Percentiles rank a stretch among this genome's conserved stretches.
These are phyloP conservation scores for Microascus cirrosus DNA, from an alignment of 2,329 filamentous ascomycete species.

Conservation along the genomic window DNA sequence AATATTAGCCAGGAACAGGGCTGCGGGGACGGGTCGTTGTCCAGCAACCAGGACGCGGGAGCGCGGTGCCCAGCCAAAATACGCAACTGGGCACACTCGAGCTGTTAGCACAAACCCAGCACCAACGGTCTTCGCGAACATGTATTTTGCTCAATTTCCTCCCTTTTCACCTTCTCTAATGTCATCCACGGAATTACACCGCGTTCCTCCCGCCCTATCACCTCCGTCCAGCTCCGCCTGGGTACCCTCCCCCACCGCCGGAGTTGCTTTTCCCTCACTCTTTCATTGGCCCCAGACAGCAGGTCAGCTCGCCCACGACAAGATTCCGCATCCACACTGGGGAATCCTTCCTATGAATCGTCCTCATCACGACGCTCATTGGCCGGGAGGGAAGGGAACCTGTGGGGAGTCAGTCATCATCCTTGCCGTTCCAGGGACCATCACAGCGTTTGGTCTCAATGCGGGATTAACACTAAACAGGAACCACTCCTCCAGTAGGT, in stretches of 20 bases:
- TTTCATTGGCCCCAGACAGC: background rate
- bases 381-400: background rate
- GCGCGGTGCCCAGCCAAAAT: background rate
- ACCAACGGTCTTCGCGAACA: background rate
- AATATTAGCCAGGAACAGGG: background rate
- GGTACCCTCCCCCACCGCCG: background rate
- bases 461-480: background rate
- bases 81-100: slow-evolving; percentile 1
- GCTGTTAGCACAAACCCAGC: background rate
- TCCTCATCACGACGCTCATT: background rate
- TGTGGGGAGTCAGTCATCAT: background rate
- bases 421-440: background rate
- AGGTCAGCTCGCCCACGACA: background rate
- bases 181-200: background rate
- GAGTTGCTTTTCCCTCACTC: background rate
- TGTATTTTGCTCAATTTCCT: background rate
- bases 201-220: background rate
- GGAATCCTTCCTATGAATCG: background rate
- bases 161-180: background rate
- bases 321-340: background rate
- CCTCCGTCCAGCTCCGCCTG: background rate
- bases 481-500: background rate
- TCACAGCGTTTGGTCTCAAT: background rate
- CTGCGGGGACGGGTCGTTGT: background rate
- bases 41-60: background rate